A percentile compares a stretch with the other conserved stretches of the same genome.
Conservation (phyloP, 169 alveolate species). For the Eimeria falciformis region DNA sequence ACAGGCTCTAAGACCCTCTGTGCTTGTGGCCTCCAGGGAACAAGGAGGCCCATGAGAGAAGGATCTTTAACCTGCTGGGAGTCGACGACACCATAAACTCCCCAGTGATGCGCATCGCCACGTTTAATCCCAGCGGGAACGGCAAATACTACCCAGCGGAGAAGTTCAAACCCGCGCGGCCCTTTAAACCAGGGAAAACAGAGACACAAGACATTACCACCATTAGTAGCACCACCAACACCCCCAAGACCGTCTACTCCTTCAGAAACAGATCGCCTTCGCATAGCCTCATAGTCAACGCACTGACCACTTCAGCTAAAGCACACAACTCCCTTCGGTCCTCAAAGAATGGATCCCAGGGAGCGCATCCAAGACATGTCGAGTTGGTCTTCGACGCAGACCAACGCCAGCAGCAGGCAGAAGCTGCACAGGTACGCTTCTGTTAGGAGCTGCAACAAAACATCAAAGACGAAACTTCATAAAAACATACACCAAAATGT, state of each 20-base stretch:
- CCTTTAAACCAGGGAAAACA: neutral
- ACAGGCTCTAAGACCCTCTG: neutral
- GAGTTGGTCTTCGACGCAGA: neutral
- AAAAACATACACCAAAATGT: neutral
- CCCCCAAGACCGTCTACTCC: neutral
- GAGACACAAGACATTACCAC: neutral
- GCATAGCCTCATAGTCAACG: neutral
- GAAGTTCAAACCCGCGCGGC: neutral
- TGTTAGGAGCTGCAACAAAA: neutral
- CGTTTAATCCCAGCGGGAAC: constrained; percentile 42
- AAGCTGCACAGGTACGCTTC: neutral
- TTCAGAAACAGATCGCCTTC: neutral
- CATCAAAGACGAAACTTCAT: neutral
- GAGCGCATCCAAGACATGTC: neutral
- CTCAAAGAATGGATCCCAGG: neutral
- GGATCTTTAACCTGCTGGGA: constrained; percentile 27
- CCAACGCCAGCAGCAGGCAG: neutral
- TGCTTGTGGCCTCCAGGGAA: neutral
- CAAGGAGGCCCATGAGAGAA: constrained; percentile 51
- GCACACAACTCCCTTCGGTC: neutral
- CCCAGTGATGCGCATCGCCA: constrained; percentile 53
- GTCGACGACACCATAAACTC: neutral
- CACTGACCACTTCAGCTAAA: neutral
- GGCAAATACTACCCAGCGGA: constrained; percentile 48
- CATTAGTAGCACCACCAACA: neutral